Evolutionary conservation across 2,329 filamentous ascomycete species (phyloP), one percentile per base, ranked within the genome.

Genomic region (Botryotinia calthae): DNA sequence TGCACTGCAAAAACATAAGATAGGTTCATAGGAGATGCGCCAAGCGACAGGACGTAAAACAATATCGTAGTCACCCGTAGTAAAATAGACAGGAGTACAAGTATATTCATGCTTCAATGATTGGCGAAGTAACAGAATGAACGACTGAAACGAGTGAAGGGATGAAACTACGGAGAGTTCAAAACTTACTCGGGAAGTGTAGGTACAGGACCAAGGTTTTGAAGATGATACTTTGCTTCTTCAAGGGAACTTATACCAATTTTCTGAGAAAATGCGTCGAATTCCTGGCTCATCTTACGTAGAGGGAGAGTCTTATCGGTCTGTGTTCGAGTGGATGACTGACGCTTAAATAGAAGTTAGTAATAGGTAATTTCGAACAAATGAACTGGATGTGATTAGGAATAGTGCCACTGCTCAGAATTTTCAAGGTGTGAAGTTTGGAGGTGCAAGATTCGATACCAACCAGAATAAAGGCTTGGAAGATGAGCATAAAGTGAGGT

Each of bases 161-260:
- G 16, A 20, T 25, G 0, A 37, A 31, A n/a, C 14, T 5, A 2
- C 10, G 28, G 22, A 48, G 28, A 31, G 10, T n/a, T 14, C 16
- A 22, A 28, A 22, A 70, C 68, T 46, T 64, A 70, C 65, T 68
- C 48, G 1, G 46, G 65, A 7, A 56, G 5, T 42, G n/a, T 44
- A 56, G 65, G 65, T 31, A 68, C 65, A 18, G 63, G 63, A n/a
- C 44, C 63, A 42, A 68, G 37, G 18, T 68, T 68, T 28, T 68
- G 65, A 37, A 68, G 65, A 31, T 68, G 65, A 42, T 68, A 6
- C 28, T 68, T 68, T 44, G 65, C 65, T 56, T 68, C 65, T 28
- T 56, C 65, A 3, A 68, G 37, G 8, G 65, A 67, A 31, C 18
- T 67, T 42, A 22, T 56, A 18, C 25, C 25, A 67, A 56, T n/a